Percentiles rank a stretch among this genome's conserved stretches.
Evolutionary conservation across 106 monocot genomes (phyloP).

Genomic region (Dendrobium catenatum): DNA sequence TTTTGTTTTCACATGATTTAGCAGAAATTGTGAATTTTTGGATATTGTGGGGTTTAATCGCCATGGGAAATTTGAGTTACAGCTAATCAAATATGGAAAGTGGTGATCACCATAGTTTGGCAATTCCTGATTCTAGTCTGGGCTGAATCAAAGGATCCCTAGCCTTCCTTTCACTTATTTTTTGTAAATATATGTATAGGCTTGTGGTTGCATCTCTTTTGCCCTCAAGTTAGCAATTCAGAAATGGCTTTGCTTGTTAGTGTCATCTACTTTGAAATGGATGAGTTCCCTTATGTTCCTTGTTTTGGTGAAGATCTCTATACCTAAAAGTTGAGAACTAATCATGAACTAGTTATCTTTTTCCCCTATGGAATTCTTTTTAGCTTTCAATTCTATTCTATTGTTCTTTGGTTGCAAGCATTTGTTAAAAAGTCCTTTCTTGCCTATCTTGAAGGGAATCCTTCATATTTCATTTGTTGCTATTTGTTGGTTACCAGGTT

Average conservation of each 20-base stretch:
- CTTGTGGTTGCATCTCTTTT: neutral
- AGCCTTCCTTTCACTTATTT: neutral
- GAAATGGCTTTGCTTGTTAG: neutral
- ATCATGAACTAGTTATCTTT: neutral
- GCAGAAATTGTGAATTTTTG: neutral
- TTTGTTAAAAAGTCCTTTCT: neutral
- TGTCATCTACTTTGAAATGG: neutral
- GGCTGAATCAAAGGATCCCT: neutral
- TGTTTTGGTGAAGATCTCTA: neutral
- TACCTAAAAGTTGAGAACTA: neutral
- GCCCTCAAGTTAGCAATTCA: neutral
- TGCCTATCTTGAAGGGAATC: neutral
- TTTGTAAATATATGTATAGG: neutral
- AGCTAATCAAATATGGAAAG: neutral
- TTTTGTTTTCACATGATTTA: neutral
- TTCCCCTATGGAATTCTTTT: neutral
- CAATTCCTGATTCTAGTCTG: conserved; percentile 1
- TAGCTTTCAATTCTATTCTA: neutral
- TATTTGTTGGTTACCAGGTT: neutral
- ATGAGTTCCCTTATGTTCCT: neutral
- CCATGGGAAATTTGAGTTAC: neutral
- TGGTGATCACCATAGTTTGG: neutral
- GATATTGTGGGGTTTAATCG: neutral
- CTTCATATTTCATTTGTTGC: neutral
- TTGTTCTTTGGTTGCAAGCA: neutral